Evolutionary conservation across 441 rosid species (phyloP), one percentile per base, ranked within the genome.

Genomic region (Kokia cookei): DNA sequence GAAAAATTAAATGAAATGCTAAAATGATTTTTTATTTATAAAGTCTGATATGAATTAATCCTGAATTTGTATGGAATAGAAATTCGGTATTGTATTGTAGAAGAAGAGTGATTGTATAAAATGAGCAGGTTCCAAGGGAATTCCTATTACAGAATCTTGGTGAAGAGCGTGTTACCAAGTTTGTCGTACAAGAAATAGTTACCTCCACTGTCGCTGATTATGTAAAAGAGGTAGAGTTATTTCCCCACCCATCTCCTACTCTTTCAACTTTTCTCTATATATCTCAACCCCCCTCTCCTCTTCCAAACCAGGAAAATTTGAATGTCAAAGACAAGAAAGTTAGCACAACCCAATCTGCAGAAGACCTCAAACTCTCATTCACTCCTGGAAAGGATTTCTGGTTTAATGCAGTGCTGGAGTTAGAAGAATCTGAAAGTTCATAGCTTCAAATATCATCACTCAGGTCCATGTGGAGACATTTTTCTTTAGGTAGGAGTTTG

Each of bases 181-280:
- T 90, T 80, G 89, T 86, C 35, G 79, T 88, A 29, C 83, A 85
- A 79, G 90, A 89, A 82, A 86, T 87, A 73, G 88, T 89, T 27
- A 84, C 80, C 73, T 75, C 89, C 14, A 84, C 87, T 15, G 65
- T 88, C 71, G 86, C 88, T 0, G 88, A 88, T 83, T 90, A 84
- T 65, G 82, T 76, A 29, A 79, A 83, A 75, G 85, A 82, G 89
- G 92, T 71, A 73, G 22, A 85, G 66, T 69, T 57, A 7, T 27
- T 22, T 1, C 24, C 24, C 50, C 22, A 19, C 22, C 11, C 5
- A 2, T 24, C 29, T 17, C 64, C n/a, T 68, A 40, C 22, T 26
- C n/a, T 48, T 45, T 48, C 37, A 27, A 43, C 19, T 9, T 24
- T n/a, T 37, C n/a, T 13, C n/a, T 13, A 3, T 59, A 19, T 22